Conservation (phyloP, 2,329 filamentous ascomycete genomes). For the Aotearoamyces nothofagi region DNA sequence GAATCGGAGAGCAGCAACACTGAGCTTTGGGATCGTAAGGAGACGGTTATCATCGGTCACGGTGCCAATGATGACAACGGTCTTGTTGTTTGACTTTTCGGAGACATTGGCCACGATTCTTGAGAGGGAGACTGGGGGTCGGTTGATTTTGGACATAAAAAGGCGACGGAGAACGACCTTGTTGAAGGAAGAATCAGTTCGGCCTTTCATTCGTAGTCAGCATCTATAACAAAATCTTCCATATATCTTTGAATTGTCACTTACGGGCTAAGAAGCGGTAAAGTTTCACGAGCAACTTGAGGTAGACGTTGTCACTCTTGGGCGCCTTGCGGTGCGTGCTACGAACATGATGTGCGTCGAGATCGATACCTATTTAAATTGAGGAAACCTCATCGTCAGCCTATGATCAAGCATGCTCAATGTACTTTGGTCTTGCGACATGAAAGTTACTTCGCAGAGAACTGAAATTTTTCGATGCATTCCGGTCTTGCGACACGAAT, state of each 20-base stretch:
- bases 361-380: constrained; percentile 49
- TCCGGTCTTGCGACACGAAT: constrained; percentile 8
- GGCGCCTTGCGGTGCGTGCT: constrained; percentile 78
- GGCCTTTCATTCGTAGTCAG: no score
- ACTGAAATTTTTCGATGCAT: constrained; percentile 9
- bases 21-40: constrained; percentile 79
- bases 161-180: constrained; percentile 94
- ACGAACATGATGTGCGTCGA: constrained; percentile 54
- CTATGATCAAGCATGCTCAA: constrained; percentile 51
- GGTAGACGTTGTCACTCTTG: constrained; percentile 97
- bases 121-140: constrained; percentile 85
- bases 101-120: constrained; percentile 66
- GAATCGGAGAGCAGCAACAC: constrained; percentile 88
- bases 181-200: constrained; percentile 97
- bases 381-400: constrained; percentile 40
- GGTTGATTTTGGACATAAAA: constrained; percentile 98
- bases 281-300: constrained; percentile 94
- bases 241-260: constrained; percentile 24
- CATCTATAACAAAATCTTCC: not conserved
- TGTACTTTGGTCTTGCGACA: constrained; percentile 20
- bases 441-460: constrained; percentile 17
- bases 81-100: constrained; percentile 56
- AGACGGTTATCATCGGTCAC: constrained; percentile 97
- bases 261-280: constrained; percentile 94
- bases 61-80: constrained; percentile 84